Evolutionary conservation across 2,329 filamentous ascomycete genomes (phyloP), one percentile per base, ranked within the genome.

Genomic region (Xylaria sp.): DNA sequence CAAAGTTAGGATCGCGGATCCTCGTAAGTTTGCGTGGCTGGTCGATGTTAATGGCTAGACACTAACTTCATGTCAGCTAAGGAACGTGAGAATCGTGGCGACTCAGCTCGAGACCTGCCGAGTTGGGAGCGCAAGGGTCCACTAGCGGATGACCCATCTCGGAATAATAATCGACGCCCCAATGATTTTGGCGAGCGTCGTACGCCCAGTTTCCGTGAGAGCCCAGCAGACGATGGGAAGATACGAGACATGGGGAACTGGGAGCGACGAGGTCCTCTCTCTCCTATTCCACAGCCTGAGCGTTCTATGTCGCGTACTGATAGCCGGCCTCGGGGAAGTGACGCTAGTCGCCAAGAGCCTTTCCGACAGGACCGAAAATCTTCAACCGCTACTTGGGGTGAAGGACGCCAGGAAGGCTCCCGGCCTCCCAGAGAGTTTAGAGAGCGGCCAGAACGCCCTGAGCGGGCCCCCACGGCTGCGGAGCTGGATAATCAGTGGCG

Each of bases 401-500:
- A 89, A 69, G 87, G 87, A 48, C 82, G 83, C 61, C 87, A 91
- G 73, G 90, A 93, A 65, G 91, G 90, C 29, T 92, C 92, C 23
- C 86, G 91, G 65, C 91, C 91, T 64, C 91, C 92, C 40, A 87
- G 90, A 72, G 90, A 93, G 70, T 91, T 91, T 74, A 83, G 85
- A 63, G 89, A 92, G 64, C 86, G 88, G 64, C 86, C 88, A 11
- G 90, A 92, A 70, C 91, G 90, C 73, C 82, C 87, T 57, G 89
- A 91, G 53, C 52, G 52, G 48, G 83, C 84, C 52, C 91, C 90
- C 21, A 98, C 91, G 58, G 95, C 95, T 40, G 91, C 95, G 51
- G 95, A 99, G 63, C 87, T 91, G 73, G 95, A 98, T 75, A 96
- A 88, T 79, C 89, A 96, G 78, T 99, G 95, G 95, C 90, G 95